These are phyloP conservation scores for Eucalyptus marginata DNA, from an alignment of 345 rosid species.

Conservation along the genomic window DNA sequence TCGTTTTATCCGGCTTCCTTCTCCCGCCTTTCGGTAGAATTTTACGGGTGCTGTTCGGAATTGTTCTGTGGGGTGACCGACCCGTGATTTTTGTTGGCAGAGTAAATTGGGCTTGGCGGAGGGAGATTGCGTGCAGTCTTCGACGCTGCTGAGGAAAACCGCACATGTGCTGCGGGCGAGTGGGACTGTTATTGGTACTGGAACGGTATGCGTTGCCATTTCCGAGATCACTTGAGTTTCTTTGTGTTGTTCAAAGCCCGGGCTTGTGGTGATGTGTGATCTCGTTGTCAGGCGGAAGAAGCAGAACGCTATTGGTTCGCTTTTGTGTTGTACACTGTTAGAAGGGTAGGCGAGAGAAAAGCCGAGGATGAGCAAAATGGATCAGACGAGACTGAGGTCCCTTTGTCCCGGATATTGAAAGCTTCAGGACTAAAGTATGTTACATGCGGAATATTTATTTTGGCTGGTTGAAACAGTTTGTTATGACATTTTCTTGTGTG, in stretches of 20 bases:
- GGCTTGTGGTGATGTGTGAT: not conserved
- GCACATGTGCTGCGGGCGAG: constrained; percentile 46
- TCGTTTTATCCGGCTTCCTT: not conserved
- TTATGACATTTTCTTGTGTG: not conserved
- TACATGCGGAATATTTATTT: not conserved
- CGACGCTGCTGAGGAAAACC: constrained; percentile 63
- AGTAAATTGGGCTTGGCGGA: constrained; percentile 46
- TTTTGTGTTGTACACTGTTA: constrained; percentile 54
- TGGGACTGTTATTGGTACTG: not conserved
- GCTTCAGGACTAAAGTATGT: constrained; percentile 66
- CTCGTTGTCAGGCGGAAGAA: constrained; percentile 52
- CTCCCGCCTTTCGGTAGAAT: not conserved
- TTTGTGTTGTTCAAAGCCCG: not conserved
- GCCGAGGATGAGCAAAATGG: constrained; percentile 11
- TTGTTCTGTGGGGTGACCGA: not conserved
- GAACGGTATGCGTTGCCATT: not conserved
- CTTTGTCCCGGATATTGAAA: constrained; percentile 64
- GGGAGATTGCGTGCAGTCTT: constrained; percentile 17
- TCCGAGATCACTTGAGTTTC: not conserved
- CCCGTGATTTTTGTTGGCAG: constrained; percentile 21
- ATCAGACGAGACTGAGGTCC: constrained; percentile 30
- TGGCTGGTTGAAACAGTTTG: not conserved
- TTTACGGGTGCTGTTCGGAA: not conserved
- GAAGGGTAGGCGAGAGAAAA: constrained; percentile 40
- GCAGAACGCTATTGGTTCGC: constrained; percentile 85